phyloP scores from a whole-genome alignment of 225 moss, liverwort and hornwort species.

The Thuidium tamariscinum region DNA sequence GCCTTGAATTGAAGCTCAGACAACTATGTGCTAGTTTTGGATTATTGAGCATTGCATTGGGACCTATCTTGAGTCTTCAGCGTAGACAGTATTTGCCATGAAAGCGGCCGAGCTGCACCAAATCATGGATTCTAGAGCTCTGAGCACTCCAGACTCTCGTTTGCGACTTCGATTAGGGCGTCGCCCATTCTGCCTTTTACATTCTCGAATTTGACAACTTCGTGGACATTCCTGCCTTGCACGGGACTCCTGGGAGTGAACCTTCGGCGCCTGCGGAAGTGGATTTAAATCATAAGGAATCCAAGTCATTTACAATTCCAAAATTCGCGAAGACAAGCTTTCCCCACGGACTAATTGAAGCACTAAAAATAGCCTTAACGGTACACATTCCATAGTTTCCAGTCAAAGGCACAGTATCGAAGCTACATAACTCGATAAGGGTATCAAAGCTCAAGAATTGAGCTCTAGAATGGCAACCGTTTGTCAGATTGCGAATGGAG shows the following conservation, averaged over 20 bases:
- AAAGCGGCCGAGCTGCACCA: background rate
- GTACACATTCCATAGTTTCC: background rate
- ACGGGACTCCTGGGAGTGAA: background rate
- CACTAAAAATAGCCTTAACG: background rate
- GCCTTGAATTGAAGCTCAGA: background rate
- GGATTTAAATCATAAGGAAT: background rate
- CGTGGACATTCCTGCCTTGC: constrained; percentile 1
- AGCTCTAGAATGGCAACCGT: background rate
- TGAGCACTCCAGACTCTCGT: constrained; percentile 10
- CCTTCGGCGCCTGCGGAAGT: constrained; percentile 14
- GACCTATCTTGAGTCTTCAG: background rate
- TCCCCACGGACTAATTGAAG: background rate
- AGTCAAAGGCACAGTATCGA: background rate
- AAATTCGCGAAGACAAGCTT: background rate
- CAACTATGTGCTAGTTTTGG: background rate
- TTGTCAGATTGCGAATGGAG: background rate
- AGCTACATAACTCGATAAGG: background rate
- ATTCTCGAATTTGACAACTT: constrained; percentile 1
- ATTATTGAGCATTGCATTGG: background rate
- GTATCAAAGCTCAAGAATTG: background rate
- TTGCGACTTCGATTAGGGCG: background rate
- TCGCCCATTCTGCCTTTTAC: background rate
- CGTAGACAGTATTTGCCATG: background rate
- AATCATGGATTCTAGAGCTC: background rate
- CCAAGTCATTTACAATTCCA: background rate